A percentile compares a stretch with the other conserved stretches of the same genome.
These are phyloP conservation scores for Scutellaria barbata DNA, from an alignment of 257 asterid genomes.

Conservation along the genomic window DNA sequence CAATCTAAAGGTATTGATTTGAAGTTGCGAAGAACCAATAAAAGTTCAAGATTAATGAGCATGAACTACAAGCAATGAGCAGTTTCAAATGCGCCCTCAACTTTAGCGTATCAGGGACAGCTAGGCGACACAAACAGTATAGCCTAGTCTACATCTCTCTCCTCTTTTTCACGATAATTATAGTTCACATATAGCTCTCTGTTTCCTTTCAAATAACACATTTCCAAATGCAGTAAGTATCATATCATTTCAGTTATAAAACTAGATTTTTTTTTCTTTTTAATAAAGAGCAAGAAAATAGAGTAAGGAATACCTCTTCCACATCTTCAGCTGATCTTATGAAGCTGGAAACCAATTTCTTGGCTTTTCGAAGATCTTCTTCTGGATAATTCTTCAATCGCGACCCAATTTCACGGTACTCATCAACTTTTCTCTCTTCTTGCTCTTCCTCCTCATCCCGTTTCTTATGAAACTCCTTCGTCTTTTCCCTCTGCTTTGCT, in stretches of 20 bases:
- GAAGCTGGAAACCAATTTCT: constrained; percentile 85
- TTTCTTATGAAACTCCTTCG: constrained; percentile 69
- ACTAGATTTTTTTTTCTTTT: not conserved
- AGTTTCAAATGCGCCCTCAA: not conserved
- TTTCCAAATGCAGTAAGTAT: not conserved
- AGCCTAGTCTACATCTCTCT: not conserved
- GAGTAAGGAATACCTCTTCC: constrained; percentile 67
- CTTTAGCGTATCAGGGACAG: not conserved
- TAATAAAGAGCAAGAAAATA: not conserved
- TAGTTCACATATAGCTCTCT: not conserved
- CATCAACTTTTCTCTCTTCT: constrained; percentile 82
- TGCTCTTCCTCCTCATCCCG: constrained; percentile 79
- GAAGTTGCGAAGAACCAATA: not conserved
- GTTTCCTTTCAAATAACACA: not conserved
- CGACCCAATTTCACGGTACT: constrained; percentile 76
- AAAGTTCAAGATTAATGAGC: not conserved
- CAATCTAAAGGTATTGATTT: not conserved
- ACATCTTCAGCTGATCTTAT: constrained; percentile 91
- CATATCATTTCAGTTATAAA: not conserved
- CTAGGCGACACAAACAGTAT: not conserved
- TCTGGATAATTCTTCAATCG: constrained; percentile 70
- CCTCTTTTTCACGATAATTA: not conserved
- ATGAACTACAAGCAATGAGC: not conserved
- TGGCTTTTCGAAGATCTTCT: constrained; percentile 76
- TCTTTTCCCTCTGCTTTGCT: constrained; percentile 89